Evolutionary conservation across 345 rosid species (phyloP).

Genomic region (Kernera saxatilis): DNA sequence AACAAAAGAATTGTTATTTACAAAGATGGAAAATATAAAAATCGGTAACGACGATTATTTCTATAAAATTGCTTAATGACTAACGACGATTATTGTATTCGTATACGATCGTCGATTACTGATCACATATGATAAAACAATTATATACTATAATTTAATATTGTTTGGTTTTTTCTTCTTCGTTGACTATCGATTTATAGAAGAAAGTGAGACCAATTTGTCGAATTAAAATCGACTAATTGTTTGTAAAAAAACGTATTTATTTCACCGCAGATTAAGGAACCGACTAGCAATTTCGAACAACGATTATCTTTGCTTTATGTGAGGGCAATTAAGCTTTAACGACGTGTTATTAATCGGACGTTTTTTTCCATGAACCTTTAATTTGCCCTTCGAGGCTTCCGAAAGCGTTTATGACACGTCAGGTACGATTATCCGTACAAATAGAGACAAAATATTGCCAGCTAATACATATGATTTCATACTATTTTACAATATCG

Average conservation of each 20-base stretch:
- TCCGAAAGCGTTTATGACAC: constrained; percentile 17
- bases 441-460: constrained; percentile 17
- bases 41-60: too few relatives aligned
- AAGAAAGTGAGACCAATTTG: not conserved
- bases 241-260: not conserved
- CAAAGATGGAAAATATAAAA: too few relatives aligned
- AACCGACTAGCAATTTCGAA: constrained; percentile 7
- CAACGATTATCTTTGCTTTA: not conserved
- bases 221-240: not conserved
- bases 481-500: constrained; percentile 7
- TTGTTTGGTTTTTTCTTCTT: not conserved
- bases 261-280: constrained; percentile 6
- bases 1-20: too few relatives aligned
- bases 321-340: constrained; percentile 8
- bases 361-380: not conserved
- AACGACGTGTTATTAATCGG: not conserved
- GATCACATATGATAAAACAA: not conserved
- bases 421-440: constrained; percentile 36
- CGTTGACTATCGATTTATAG: constrained; percentile 7
- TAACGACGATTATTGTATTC: not conserved
- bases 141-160: not conserved
- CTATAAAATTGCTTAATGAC: too few relatives aligned
- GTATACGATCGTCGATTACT: not conserved
- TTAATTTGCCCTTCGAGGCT: constrained; percentile 11
- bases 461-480: constrained; percentile 5